Evolutionary conservation across 108 stramenopile species (phyloP), one percentile per base, ranked within the genome.

Genomic region (Thalassiosira profunda): DNA sequence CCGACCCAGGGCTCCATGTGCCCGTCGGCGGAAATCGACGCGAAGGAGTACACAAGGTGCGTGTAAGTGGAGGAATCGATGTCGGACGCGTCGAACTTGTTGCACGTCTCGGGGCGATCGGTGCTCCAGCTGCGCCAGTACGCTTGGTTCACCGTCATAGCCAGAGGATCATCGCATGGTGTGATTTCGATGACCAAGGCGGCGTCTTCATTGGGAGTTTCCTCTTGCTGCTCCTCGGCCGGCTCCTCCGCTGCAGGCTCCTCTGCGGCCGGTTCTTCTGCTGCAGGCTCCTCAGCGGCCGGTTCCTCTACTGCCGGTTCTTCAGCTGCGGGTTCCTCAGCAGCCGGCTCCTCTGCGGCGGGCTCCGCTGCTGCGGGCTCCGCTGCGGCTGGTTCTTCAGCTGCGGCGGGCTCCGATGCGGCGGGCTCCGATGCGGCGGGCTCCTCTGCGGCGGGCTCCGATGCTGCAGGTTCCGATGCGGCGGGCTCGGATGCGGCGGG

Each of bases 121-220:
- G 74, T 63, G 44, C 73, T 71, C 79, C 79, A 80, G 49, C 79
- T 80, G 15, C 74, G 68, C 69, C 74, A 80, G 55, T 80, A 80
- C 25, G 74, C 79, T 71, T 70, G 69, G 51, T 80, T 80, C 7
- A 80, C 79, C n/a, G 79, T 80, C 76, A 77, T 77, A 34, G 76
- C 67, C 42, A 77, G 63, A 17, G 76, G 76, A 30, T 77, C 76
- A 21, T 77, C 68, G 36, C 76, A 77, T 43, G 61, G 76, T 58
- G 69, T 77, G 40, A 77, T 37, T 24, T 77, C 60, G 61, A 77
- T 77, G 4, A 70, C 40, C 47, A 77, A 58, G 2, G 67, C 76
- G 15, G 33, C 54, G 2, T 63, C 49, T 9, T 72, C 72, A 5
- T 43, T 31, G 24, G 12, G 37, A 40, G 3, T 56, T 45, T 18